A percentile compares a stretch with the other conserved stretches of the same genome.
Conservation (phyloP, 176 grass and related monocot genomes). For the Themeda triandra region DNA sequence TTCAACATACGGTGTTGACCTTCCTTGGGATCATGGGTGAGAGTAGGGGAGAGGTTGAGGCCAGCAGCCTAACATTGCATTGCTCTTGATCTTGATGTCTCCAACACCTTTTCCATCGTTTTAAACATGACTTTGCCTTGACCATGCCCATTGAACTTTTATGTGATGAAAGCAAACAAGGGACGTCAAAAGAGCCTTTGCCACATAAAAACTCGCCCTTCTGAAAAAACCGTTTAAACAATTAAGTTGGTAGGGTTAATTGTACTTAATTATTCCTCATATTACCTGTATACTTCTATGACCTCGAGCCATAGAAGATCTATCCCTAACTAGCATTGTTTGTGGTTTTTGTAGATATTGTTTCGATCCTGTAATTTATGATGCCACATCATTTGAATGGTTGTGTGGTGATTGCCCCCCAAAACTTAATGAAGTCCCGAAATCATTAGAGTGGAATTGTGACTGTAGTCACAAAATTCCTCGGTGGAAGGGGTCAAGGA, state of each 20-base stretch:
- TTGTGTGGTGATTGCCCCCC: conserved; percentile 22
- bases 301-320: neutral
- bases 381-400: conserved; percentile 16
- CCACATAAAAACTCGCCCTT: neutral
- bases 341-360: conserved; percentile 52
- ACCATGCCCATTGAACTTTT: neutral
- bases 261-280: neutral
- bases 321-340: neutral
- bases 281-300: neutral
- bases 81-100: neutral
- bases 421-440: neutral
- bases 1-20: neutral
- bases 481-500: no score
- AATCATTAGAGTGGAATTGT: conserved; percentile 3
- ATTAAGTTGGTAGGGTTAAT: neutral
- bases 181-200: neutral
- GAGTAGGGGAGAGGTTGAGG: neutral
- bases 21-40: neutral
- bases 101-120: neutral
- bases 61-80: neutral
- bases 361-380: conserved; percentile 2
- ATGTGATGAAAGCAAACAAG: neutral
- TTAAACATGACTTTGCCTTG: neutral
- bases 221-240: neutral
- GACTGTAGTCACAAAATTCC: no score